Evolutionary conservation across 2,329 filamentous ascomycete species (phyloP), one percentile per base, ranked within the genome.

Genomic region (Penicillium concentricum): DNA sequence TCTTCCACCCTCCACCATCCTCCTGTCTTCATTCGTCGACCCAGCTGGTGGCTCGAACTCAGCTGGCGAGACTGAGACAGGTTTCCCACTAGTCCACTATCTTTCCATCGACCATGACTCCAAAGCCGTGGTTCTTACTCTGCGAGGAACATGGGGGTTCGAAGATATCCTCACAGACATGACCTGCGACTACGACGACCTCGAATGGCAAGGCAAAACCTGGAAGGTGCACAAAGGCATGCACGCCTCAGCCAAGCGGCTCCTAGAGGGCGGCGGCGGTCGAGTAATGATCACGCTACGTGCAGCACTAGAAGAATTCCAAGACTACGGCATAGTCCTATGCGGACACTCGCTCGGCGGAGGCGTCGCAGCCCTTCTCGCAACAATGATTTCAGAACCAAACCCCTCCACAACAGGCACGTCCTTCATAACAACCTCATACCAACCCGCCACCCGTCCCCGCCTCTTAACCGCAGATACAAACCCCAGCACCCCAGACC

Each of bases 151-250:
- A 0, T 78, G 89, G 38, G 88, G 88, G 0, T 90, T 90, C 58
- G 87, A 90, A 65, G 88, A 91, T 67, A 83, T 90, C 24, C 74
- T 91, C 35, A 87, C 87, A 0, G 88, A 90, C 66, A 84, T 90
- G 82, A 87, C 87, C 30, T 90, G 87, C 71, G 87, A 89, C 45
- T 90, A 90, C 61, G 87, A 89, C 62, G 81, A 86, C 53, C 65
- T 75, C 4, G 67, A 70, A 57, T 75, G 88, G 86, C 81, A 84
- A 56, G 86, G 85, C 16, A 82, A 80, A 56, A 75, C 77, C 1
- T 90, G 88, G 76, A 85, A 87, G 61, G 87, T 90, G 0, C 88
- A 91, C 72, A 90, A 90, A 69, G 88, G 88, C 15, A 86, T 91
- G 53, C 87, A 90, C 67, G 87, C 87, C 0, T 90, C 87, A 1